Evolutionary conservation across 1,284 basidiomycete species (phyloP).

Genomic region (Ceratobasidium theobromae): DNA sequence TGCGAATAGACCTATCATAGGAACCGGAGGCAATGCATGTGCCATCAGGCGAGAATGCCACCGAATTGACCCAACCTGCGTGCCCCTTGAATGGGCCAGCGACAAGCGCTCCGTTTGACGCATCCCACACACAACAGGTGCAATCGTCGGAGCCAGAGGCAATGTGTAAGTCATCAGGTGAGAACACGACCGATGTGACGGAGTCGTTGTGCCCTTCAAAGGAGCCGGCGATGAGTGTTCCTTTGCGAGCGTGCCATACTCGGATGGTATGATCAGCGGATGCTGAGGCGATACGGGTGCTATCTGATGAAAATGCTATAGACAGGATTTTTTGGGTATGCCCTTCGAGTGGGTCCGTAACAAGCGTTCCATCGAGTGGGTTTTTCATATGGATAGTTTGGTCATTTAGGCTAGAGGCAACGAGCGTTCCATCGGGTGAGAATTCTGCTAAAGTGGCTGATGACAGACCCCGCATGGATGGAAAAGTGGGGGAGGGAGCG

Average conservation of each 20-base stretch:
- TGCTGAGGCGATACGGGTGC: too few relatives aligned
- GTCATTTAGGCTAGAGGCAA: not conserved
- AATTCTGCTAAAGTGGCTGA: not conserved
- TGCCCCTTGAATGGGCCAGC: not conserved
- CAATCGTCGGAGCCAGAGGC: conserved; percentile 1
- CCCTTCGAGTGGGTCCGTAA: not conserved
- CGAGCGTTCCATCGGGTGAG: not conserved
- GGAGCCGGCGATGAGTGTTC: not conserved
- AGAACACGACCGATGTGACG: not conserved
- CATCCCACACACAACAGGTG: too few relatives aligned
- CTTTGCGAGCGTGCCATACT: conserved; percentile 13
- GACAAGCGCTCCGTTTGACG: too few relatives aligned
- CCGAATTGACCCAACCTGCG: too few relatives aligned
- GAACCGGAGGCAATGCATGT: too few relatives aligned
- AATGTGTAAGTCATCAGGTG: not conserved
- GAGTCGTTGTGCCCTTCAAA: not conserved
- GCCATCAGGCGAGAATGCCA: too few relatives aligned
- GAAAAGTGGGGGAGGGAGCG: not conserved
- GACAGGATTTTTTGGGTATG: not conserved
- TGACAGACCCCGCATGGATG: not conserved
- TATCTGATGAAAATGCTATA: conserved; percentile 11
- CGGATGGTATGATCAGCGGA: too few relatives aligned
- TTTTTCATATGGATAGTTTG: not conserved
- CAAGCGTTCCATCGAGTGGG: not conserved
- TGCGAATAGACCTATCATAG: not conserved